Base-by-base conservation (phyloP, 495 filamentous ascomycete species). In the Apiosordaria backusii region DNA sequence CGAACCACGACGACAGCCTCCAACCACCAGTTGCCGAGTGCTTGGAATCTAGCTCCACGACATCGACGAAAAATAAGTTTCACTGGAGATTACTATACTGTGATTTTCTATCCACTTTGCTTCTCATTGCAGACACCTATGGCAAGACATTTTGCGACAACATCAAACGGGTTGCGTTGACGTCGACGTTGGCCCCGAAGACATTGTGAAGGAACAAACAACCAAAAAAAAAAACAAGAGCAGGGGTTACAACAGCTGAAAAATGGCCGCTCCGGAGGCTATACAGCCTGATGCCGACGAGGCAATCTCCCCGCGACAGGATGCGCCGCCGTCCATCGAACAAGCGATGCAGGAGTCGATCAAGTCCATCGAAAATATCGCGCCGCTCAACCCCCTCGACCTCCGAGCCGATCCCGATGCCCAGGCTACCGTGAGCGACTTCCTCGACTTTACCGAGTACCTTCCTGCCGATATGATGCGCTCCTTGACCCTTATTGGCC, bases 361-460 rank as follows among this genome's bases (percentile, higher is more conserved):
- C 35, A 45, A 45, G 35, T 68, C 70, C 45, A 50, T 72, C 16
- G 35, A 74, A n/a, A 73, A 67, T 65, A 75, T 66, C 54, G 1
- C 52, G n/a, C 69, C 76, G 0, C 72, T 81, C 55, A 68, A 65
- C 60, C 61, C 70, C 13, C 70, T 78, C 64, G 72, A 74, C 60
- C 72, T 80, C 71, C 80, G 80, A 69, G 79, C 86, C 50, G 92
- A 99, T 71, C 94, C 94, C 21, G 95, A 99, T 78, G 90, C 92
- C n/a, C 91, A 96, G 68, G 90, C 93, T 9, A 95, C 92, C 62
- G 89, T 97, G 18, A 94, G 90, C 67, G 95, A 99, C 79, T 99
- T 93, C 77, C 89, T 97, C 71, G 95, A 97, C 77, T 96, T 88
- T 77, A 97, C 95, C 68, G 95, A 99, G 80, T 96, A 95, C 80